These are phyloP conservation scores for Fusarium sp. DNA, from an alignment of 2,329 filamentous ascomycete genomes.

Conservation along the genomic window DNA sequence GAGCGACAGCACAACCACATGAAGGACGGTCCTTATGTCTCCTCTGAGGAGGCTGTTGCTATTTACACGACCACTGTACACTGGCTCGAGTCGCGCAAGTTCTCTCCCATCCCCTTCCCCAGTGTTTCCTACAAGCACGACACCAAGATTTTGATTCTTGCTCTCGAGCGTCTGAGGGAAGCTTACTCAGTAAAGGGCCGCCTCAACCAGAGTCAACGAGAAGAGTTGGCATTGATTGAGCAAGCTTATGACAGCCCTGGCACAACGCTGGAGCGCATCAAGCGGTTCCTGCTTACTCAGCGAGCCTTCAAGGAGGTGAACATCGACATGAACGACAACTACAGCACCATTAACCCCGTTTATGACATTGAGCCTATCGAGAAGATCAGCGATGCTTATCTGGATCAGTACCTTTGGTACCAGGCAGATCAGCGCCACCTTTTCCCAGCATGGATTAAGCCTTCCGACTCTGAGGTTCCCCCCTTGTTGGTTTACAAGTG, in stretches of 20 bases:
- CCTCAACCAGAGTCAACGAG: constrained; percentile 96
- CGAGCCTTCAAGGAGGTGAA: constrained; percentile 99
- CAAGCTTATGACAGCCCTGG: constrained; percentile 98
- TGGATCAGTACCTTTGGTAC: constrained; percentile 99
- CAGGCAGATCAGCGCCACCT: constrained; percentile 97
- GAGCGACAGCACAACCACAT: constrained; percentile 99
- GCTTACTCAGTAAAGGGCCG: constrained; percentile 98
- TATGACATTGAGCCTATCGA: constrained; percentile 99
- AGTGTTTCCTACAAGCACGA: constrained; percentile 99
- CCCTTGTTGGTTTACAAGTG: constrained; percentile 97
- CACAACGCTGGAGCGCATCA: constrained; percentile 95
- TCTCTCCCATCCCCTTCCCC: constrained; percentile 98
- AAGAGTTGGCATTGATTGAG: constrained; percentile 95
- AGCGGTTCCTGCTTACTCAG: constrained; percentile 96
- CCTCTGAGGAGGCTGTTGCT: constrained; percentile 96
- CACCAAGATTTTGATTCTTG: constrained; percentile 97
- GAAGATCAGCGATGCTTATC: constrained; percentile 98
- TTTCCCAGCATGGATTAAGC: constrained; percentile 99
- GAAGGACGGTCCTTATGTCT: constrained; percentile 98
- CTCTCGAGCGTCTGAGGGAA: constrained; percentile 91
- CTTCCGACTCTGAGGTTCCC: constrained; percentile 96
- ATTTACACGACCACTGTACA: constrained; percentile 99
- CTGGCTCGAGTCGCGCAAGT: constrained; percentile 98
- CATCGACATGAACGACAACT: constrained; percentile 99
- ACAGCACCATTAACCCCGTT: constrained; percentile 98